Base-by-base conservation (phyloP, 75 land plant species). In the Larix kaempferi region DNA sequence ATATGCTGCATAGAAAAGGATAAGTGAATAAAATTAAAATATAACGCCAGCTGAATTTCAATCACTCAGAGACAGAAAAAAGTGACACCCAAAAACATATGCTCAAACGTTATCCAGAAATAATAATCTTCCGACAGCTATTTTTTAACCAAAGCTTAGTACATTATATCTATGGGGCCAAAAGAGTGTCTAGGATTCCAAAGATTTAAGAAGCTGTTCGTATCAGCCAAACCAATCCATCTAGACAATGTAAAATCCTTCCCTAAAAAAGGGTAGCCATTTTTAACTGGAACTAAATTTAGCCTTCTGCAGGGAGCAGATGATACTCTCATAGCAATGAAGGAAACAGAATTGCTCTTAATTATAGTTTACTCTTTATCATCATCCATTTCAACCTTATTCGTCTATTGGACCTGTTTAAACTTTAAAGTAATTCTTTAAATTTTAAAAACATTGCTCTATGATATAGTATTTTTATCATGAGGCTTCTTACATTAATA, bases 1-100 rank as follows among this genome's bases (percentile, higher is more conserved):
- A 23, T 54, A 74, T 27, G 57, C 69, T 74, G 76, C 62, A 54
- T 57, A 74, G 27, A 29, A 13, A 73, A 39, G 55, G 27, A 74
- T 12, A 26, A 15, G 15, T 10, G 71, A 54, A 57, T 27, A 13
- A 33, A 19, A 17, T 22, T 13, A 58, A 58, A n/a, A 74, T 17
- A 39, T 62, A 25, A 69, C 19, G 7, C 4, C n/a, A n/a, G 35
- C 54, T 41, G 25, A 41, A n/a, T 37, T 49, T 10, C 3, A 67
- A 19, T 21, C 44, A 67, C 54, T 67, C 33, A 0, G 23, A 69
- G 21, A 41, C 8, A 69, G 44, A 23, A 41, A 69, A 67, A 8
- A 41, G 25, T 41, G 54, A 41, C 21, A 29, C 12, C 8, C 0
- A 69, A 11, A 44, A 1, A 69, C 23, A 41, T 37, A 19, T 37